phyloP scores from a whole-genome alignment of 257 asterid species.

The Solanum bukasovii region DNA sequence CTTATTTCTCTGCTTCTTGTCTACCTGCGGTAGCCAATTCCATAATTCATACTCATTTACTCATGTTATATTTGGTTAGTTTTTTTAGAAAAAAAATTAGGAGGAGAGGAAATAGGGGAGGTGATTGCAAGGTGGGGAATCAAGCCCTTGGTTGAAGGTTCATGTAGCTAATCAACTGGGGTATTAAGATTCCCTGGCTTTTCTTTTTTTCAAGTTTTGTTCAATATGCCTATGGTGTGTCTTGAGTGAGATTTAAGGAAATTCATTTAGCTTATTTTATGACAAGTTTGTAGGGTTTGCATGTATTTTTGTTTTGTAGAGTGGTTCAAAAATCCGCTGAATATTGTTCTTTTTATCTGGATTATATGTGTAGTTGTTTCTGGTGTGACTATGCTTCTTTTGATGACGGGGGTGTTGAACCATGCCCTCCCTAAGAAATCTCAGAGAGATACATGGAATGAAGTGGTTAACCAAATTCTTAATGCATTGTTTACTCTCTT shows the following conservation, averaged over 20 bases:
- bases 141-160: too few species aligned
- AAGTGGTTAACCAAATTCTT: constrained; percentile 74
- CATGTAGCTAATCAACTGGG: background rate
- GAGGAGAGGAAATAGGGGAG: background rate
- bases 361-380: constrained; percentile 56
- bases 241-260: background rate
- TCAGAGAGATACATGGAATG: constrained; percentile 68
- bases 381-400: constrained; percentile 66
- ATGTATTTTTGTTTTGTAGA: constrained; percentile 5
- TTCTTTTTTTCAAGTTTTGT: background rate
- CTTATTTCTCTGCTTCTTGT: background rate
- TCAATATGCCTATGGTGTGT: background rate
- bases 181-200: background rate
- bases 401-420: constrained; percentile 75
- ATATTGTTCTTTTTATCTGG: constrained; percentile 64
- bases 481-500: constrained; percentile 75
- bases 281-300: background rate
- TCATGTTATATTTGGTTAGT: background rate
- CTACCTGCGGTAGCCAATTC: background rate
- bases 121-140: background rate
- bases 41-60: background rate
- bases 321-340: constrained; percentile 64
- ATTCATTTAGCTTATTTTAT: background rate
- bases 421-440: constrained; percentile 61
- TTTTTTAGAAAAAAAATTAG: too few species aligned